phyloP scores from a whole-genome alignment of 2,329 filamentous ascomycete species.

The Alternaria tenuissima region DNA sequence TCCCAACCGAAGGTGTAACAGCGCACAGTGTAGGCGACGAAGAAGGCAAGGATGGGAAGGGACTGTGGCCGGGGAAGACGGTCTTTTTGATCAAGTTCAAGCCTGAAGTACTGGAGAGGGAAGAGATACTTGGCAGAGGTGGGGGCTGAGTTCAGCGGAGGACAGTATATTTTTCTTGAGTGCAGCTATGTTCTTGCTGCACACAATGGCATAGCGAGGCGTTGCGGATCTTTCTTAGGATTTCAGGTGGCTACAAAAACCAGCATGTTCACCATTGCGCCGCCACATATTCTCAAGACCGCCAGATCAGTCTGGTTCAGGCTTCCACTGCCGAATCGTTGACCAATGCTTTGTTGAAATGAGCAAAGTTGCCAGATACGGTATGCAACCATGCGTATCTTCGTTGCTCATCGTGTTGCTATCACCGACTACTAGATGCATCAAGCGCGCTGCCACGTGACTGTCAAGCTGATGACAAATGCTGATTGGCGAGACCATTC shows the following conservation, averaged over 20 bases:
- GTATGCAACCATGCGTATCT: background rate
- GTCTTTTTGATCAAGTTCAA: slow-evolving; percentile 95
- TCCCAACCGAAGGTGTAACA: slow-evolving; percentile 81
- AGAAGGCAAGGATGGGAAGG: slow-evolving; percentile 60
- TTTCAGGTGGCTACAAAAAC: background rate
- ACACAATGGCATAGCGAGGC: slow-evolving; percentile 28
- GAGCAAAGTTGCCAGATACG: background rate
- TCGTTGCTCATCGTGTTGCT: background rate
- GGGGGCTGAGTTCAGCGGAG: slow-evolving; percentile 46
- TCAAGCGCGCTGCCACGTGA: slow-evolving; percentile 19
- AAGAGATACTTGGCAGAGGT: slow-evolving; percentile 76
- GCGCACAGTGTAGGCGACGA: slow-evolving; percentile 73
- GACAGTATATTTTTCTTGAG: background rate
- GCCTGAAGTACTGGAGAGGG: slow-evolving; percentile 88
- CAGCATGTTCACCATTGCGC: background rate
- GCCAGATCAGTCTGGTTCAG: background rate
- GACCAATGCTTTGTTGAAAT: background rate
- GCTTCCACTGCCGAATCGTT: background rate
- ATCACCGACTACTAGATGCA: slow-evolving; percentile 15
- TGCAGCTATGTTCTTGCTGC: background rate
- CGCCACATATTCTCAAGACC: background rate
- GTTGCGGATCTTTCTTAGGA: slow-evolving; percentile 8
- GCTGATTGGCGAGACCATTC: slow-evolving; percentile 13
- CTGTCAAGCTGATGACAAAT: slow-evolving; percentile 32
- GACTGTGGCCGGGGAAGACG: slow-evolving; percentile 93